Base-by-base conservation (phyloP, 805 yeast species). In the Kodamaea kakaduensis region DNA sequence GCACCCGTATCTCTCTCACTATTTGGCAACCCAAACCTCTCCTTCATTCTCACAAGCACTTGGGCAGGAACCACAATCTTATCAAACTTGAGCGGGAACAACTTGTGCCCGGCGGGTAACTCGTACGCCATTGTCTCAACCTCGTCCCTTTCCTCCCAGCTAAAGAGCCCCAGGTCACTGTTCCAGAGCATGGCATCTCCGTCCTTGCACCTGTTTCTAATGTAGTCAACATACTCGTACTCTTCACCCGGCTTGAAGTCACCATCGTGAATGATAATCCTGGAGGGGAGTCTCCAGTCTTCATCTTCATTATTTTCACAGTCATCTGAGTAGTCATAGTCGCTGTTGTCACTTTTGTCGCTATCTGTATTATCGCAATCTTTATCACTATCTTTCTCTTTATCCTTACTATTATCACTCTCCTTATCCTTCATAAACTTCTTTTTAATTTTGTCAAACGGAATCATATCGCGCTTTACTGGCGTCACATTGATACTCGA, bases 191-290 rank as follows among this genome's bases (percentile, higher is more conserved):
- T 26, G 4, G 29, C 18, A 12, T 16, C 19, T 15, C 6, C 12
- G 3, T 25, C 13, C 10, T 25, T 14, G 17, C 31, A 33, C 15
- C 27, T 24, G 16, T 33, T 16, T 3, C 38, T 33, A n/a, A 35
- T 35, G 19, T 24, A 29, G 14, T 35, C 38, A 6, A 35, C 25
- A 13, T 35, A 35, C 16, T 23, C 30, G n/a, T 28, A 17, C 16
- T 24, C 32, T 3, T 26, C 33, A 3, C 28, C 28, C 3, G 17
- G 18, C 9, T 18, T 14, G 12, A 19, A 24, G 5, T 35, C 22
- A 3, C 38, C 33, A 18, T 35, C 34, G 20, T 35, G 38, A n/a
- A 35, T 35, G 23, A 35, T 35, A 13, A 35, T 35, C 16, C 33
- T 17, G 17, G 34, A 20, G 5, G 38, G 38, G 6, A 35, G 21